Base-by-base conservation (phyloP, 768 basidiomycete genomes). In the Leccinum incarnatum region DNA sequence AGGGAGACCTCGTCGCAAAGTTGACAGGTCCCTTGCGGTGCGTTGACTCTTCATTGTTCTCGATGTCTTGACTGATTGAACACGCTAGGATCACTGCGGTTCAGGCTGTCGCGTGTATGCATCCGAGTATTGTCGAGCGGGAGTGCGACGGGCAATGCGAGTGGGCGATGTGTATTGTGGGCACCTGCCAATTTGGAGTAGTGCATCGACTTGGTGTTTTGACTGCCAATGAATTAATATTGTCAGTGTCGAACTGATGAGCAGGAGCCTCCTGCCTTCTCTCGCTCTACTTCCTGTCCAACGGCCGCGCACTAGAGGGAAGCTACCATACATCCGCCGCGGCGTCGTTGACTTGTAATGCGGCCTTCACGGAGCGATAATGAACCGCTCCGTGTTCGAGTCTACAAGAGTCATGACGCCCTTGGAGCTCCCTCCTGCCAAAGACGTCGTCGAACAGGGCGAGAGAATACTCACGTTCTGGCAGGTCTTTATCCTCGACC, bases 401-500 rank as follows among this genome's bases (percentile, higher is more conserved):
- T 76, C 63, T 61, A 69, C 66, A 32, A 73, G 76, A 8, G 67
- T 77, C 12, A 67, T 73, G 55, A 45, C 69, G 5, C 57, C 66
- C 4, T 79, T 79, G 60, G 80, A 83, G 46, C 74, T 85, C 53
- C 84, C 84, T 48, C 87, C 84, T 2, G 74, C 82, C 2, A 83
- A 83, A 67, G 81, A 81, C 62, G 75, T 80, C 42, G 70, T 86
- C 51, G 83, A 85, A 62, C 84, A 86, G 48, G 87, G 86, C 50
- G 88, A 91, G 67, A 79, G 88, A 45, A 85, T 91, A 56, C 71
- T 86, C 40, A 80, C 89, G 0, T 93, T 93, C 65, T 93, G 91
- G 91, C 88, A 91, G 68, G 88, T 89, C 11, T 93, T 85, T 72
- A 83, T 84, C 65, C 76, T 92, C 62, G 91, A 93, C 72, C 83